These are phyloP conservation scores for Neurospora sp. DNA, from an alignment of 495 filamentous ascomycete genomes.

Conservation along the genomic window DNA sequence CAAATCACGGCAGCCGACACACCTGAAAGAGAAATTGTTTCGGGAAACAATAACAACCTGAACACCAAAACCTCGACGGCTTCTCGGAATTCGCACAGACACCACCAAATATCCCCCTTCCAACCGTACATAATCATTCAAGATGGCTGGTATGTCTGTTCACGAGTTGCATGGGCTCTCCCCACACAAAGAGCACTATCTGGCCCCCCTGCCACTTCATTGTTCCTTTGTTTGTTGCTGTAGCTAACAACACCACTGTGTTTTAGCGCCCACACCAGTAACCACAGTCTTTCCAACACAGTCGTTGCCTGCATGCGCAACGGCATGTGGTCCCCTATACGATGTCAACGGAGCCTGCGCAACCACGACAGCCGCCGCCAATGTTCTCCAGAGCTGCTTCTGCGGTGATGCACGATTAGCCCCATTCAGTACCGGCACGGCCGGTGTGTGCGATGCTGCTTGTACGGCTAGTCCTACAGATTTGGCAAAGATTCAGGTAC, in stretches of 20 bases:
- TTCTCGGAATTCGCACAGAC: neutral
- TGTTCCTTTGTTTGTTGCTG: neutral
- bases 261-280: conserved; percentile 1
- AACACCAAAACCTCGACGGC: neutral
- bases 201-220: neutral
- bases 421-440: conserved; percentile 30
- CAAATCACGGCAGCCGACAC: neutral
- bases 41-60: neutral
- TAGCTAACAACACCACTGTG: neutral
- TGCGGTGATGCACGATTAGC: conserved; percentile 33
- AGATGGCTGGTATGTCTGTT: neutral
- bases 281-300: conserved; percentile 39
- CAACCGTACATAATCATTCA: neutral
- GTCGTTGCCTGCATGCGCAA: conserved; percentile 36
- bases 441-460: conserved; percentile 29
- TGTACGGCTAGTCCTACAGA: conserved; percentile 26
- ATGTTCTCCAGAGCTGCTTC: conserved; percentile 34
- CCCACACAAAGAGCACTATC: neutral
- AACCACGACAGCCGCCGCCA: conserved; percentile 14
- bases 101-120: neutral
- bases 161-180: neutral
- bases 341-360: conserved; percentile 46
- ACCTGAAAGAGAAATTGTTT: neutral
- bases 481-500: conserved; percentile 28
- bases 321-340: conserved; percentile 37